These are phyloP conservation scores for Trichoderma oligosporum DNA, from an alignment of 2,329 filamentous ascomycete genomes.

Conservation along the genomic window DNA sequence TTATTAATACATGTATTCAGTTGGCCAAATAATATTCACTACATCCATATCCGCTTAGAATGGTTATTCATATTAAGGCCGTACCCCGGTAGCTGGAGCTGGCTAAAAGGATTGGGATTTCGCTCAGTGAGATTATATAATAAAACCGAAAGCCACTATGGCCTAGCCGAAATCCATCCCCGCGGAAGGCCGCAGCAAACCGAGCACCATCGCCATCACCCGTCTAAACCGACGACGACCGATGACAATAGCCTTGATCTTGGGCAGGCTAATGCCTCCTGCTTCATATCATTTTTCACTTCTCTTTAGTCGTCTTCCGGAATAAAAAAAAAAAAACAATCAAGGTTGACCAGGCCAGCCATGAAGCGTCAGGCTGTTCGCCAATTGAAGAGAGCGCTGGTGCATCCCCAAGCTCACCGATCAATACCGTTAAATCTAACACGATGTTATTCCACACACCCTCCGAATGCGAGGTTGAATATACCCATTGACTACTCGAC, in stretches of 20 bases:
- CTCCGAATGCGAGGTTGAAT: constrained; percentile 67
- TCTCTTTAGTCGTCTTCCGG: constrained; percentile 5
- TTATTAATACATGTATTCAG: too few species aligned
- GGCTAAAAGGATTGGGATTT: too few species aligned
- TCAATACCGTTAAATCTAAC: constrained; percentile 24
- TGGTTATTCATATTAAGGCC: too few species aligned
- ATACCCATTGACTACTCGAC: constrained; percentile 81
- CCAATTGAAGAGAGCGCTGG: constrained; percentile 31
- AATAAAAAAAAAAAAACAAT: neutral
- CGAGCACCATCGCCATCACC: constrained; percentile 32
- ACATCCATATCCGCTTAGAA: too few species aligned
- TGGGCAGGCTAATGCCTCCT: constrained; percentile 12
- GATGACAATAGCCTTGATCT: constrained; percentile 8
- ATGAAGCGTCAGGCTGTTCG: constrained; percentile 36
- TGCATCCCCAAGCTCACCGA: constrained; percentile 21
- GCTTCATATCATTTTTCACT: constrained; percentile 19
- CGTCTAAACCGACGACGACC: constrained; percentile 23
- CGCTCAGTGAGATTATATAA: too few species aligned
- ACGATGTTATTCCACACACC: constrained; percentile 52
- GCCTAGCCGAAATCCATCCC: constrained; percentile 26
- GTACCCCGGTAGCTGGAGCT: too few species aligned
- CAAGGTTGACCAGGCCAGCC: neutral
- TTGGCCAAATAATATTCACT: too few species aligned
- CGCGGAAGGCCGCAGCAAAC: constrained; percentile 38
- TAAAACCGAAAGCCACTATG: too few species aligned